Evolutionary conservation across 768 basidiomycete species (phyloP).

Genomic region (Xanthoconium stramineum): DNA sequence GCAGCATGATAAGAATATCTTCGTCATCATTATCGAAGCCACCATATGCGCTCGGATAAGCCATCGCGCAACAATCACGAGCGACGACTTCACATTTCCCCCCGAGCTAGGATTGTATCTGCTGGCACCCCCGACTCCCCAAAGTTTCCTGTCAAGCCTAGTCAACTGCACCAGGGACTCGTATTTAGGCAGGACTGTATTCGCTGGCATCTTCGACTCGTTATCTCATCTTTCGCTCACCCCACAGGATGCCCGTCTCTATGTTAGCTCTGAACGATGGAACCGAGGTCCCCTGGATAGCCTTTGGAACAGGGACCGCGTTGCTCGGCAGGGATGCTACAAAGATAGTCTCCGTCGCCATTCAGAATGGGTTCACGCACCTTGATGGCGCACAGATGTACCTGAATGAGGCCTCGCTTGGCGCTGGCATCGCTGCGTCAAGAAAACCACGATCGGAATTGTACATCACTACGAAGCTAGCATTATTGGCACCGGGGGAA

Average conservation of each 20-base stretch:
- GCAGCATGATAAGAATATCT: not conserved
- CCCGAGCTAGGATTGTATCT: too few species aligned
- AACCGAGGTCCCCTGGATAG: conserved; percentile 50
- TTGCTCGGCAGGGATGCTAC: conserved; percentile 44
- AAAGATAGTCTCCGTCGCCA: conserved; percentile 40
- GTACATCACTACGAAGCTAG: conserved; percentile 62
- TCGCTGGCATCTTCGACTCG: not conserved
- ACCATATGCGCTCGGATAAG: not conserved
- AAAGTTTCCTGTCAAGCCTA: too few species aligned
- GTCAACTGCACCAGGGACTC: conserved; percentile 5
- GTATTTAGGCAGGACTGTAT: conserved; percentile 5
- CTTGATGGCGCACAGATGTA: conserved; percentile 65
- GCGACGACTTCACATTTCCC: not conserved
- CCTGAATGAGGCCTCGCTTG: conserved; percentile 52
- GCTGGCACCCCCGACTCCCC: too few species aligned
- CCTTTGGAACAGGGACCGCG: conserved; percentile 62
- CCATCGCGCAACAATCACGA: conserved; percentile 11
- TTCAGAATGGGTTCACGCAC: conserved; percentile 56
- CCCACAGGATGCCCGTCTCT: conserved; percentile 24
- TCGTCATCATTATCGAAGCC: not conserved
- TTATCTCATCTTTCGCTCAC: conserved; percentile 5
- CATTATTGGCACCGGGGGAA: conserved; percentile 32
- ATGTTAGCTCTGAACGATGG: conserved; percentile 55
- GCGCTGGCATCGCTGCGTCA: conserved; percentile 47
- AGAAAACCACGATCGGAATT: conserved; percentile 52